These are phyloP conservation scores for Akanthomyces uredinophilus DNA, from an alignment of 2,329 filamentous ascomycete species.

Conservation along the genomic window DNA sequence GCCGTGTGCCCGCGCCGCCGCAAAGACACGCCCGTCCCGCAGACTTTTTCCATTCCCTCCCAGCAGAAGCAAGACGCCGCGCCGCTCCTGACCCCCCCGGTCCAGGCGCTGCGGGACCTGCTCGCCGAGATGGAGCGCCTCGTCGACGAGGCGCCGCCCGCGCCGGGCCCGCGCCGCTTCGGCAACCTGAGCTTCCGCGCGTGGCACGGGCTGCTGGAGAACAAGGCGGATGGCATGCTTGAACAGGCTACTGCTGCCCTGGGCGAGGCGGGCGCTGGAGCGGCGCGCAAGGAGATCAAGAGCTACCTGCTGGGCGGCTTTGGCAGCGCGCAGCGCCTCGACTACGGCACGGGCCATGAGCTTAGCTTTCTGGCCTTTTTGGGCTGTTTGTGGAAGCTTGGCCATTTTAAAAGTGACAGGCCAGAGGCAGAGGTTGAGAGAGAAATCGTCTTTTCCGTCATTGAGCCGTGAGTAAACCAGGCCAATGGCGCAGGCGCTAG, in stretches of 20 bases:
- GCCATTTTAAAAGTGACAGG: constrained; percentile 61
- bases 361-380: constrained; percentile 91
- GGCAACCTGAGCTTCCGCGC: constrained; percentile 86
- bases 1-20: constrained; percentile 69
- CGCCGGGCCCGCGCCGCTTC: constrained; percentile 80
- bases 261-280: constrained; percentile 29
- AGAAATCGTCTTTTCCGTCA: constrained; percentile 71
- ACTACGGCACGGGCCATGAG: constrained; percentile 96
- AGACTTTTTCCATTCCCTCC: constrained; percentile 40
- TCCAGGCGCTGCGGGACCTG: constrained; percentile 61
- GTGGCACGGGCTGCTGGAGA: constrained; percentile 70
- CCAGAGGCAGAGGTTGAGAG: constrained; percentile 60
- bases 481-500: not conserved
- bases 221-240: constrained; percentile 42
- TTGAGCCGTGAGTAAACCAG: constrained; percentile 65
- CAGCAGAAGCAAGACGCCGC: constrained; percentile 28
- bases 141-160: constrained; percentile 74
- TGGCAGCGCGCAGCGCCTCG: constrained; percentile 81
- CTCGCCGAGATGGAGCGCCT: constrained; percentile 60
- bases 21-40: constrained; percentile 24
- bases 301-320: constrained; percentile 81
- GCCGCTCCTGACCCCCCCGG: constrained; percentile 36
- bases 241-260: constrained; percentile 21
- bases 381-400: constrained; percentile 84
- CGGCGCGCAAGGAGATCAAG: constrained; percentile 62